Evolutionary conservation across 2,329 filamentous ascomycete genomes (phyloP).

Genomic region (Neonectria sp.): DNA sequence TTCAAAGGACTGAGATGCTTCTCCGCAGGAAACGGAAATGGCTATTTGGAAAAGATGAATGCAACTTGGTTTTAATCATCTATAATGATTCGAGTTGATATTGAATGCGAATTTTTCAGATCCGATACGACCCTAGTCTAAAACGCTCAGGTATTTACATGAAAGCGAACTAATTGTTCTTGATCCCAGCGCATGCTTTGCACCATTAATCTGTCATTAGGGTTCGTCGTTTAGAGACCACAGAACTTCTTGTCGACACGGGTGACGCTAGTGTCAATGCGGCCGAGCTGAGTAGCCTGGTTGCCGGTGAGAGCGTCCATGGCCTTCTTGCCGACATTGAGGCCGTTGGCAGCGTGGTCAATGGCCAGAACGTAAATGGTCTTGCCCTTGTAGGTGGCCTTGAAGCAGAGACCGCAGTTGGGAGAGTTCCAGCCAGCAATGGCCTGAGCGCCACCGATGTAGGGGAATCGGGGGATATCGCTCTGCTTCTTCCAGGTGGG

Average conservation of each 20-base stretch:
- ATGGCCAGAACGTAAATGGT: constrained; percentile 70
- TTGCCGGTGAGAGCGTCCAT: constrained; percentile 70
- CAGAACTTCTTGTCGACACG: constrained; percentile 63
- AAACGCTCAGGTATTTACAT: background rate
- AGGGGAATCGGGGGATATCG: constrained; percentile 65
- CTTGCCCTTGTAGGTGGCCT: constrained; percentile 65
- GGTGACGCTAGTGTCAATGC: constrained; percentile 64
- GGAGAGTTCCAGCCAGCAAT: constrained; percentile 71
- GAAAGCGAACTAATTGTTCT: background rate
- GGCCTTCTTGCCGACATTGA: constrained; percentile 71
- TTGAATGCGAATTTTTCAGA: too few species aligned
- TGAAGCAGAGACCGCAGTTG: constrained; percentile 73
- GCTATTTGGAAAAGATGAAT: too few species aligned
- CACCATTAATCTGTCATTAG: constrained; percentile 30
- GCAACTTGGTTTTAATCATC: too few species aligned
- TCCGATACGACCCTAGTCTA: background rate
- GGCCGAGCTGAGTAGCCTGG: constrained; percentile 65
- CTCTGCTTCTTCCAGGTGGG: constrained; percentile 72
- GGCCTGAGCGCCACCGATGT: constrained; percentile 68
- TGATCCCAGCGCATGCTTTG: constrained; percentile 11
- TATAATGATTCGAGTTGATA: too few species aligned
- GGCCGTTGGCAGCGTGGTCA: constrained; percentile 65
- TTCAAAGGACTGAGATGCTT: too few species aligned
- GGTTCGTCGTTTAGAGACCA: constrained; percentile 50
- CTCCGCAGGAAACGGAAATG: too few species aligned